Evolutionary conservation across 2,329 filamentous ascomycete genomes (phyloP), one percentile per base, ranked within the genome.

Genomic region (Pleurostoma richardsiae): DNA sequence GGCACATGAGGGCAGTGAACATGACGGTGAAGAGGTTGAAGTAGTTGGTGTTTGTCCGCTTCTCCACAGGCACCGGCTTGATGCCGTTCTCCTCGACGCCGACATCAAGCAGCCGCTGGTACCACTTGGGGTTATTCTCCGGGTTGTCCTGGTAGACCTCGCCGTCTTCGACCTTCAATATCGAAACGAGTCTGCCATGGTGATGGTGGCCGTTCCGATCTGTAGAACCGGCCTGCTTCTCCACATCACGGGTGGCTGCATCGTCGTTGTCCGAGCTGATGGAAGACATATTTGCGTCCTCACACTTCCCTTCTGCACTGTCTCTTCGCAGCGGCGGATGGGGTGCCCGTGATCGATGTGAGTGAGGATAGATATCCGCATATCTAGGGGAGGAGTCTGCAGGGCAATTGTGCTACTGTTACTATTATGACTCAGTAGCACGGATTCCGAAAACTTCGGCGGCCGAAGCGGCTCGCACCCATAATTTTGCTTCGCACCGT

Each of bases 11-110:
- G 49, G 79, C 72, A 26, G 76, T 79, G 56, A 82, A 80, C 69
- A 80, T 82, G 28, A 83, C 66, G 4, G 78, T 81, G 56, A 83
- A 83, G 41, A 83, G 67, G 50, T 79, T 77, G 59, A 69, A 69
- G 52, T 77, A 77, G 33, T 70, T 66, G 6, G 67, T 79, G 50
- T 77, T 70, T 1, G 71, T 81, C 39, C 80, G 68, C 50, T 77
- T 65, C 45, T 79, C 72, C 27, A 72, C 50, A 1, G 78, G 74
- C 27, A 84, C 76, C 1, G 80, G 80, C 47, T 69, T 71, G 54
- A 80, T 71, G 4, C 80, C 80, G 49, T 76, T 74, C 49, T 74
- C 69, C 52, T 79, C 76, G 10, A 79, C 63, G 6, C 74, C 75
- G 6, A 62, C 65, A 33, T 72, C 67, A 26, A 74, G 55, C 19